Percentiles rank a stretch among this genome's conserved stretches.
phyloP scores from a whole-genome alignment of 2,329 filamentous ascomycete genomes.

The Aureobasidium mangrovei region DNA sequence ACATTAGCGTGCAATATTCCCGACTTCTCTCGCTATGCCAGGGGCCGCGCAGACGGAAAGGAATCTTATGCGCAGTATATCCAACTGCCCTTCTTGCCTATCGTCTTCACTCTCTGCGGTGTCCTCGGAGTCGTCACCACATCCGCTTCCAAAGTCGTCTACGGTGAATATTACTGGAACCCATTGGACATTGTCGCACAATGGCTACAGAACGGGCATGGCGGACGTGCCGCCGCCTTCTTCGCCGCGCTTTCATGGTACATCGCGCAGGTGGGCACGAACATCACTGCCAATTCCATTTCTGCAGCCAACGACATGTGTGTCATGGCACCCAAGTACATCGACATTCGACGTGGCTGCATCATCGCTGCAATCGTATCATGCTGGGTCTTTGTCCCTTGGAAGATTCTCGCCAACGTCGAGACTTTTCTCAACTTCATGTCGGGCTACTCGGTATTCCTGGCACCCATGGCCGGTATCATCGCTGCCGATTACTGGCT shows the following conservation, averaged over 20 bases:
- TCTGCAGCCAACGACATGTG: slow-evolving; percentile 47
- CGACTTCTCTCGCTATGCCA: slow-evolving; percentile 29
- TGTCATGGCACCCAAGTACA: slow-evolving; percentile 43
- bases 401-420: slow-evolving; percentile 56
- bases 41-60: slow-evolving; percentile 7
- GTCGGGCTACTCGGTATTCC: slow-evolving; percentile 54
- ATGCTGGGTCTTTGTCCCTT: slow-evolving; percentile 52
- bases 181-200: slow-evolving; percentile 29
- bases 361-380: slow-evolving; percentile 40
- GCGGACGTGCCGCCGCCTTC: slow-evolving; percentile 27
- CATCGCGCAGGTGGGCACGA: slow-evolving; percentile 43
- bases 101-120: slow-evolving; percentile 41
- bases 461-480: slow-evolving; percentile 55
- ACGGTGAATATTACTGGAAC: slow-evolving; percentile 38
- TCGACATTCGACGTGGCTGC: slow-evolving; percentile 35
- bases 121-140: slow-evolving; percentile 52
- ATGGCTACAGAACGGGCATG: slow-evolving; percentile 22
- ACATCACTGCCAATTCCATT: slow-evolving; percentile 46
- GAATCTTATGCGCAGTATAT: slow-evolving; percentile 25
- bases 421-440: slow-evolving; percentile 50
- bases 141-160: slow-evolving; percentile 45
- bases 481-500: slow-evolving; percentile 54
- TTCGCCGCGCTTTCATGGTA: slow-evolving; percentile 38
- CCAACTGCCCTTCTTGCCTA: slow-evolving; percentile 36
- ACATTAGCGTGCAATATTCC: slow-evolving; percentile 30